phyloP scores from a whole-genome alignment of 805 yeast species.

The Vanderwaltozyma tropicalis region DNA sequence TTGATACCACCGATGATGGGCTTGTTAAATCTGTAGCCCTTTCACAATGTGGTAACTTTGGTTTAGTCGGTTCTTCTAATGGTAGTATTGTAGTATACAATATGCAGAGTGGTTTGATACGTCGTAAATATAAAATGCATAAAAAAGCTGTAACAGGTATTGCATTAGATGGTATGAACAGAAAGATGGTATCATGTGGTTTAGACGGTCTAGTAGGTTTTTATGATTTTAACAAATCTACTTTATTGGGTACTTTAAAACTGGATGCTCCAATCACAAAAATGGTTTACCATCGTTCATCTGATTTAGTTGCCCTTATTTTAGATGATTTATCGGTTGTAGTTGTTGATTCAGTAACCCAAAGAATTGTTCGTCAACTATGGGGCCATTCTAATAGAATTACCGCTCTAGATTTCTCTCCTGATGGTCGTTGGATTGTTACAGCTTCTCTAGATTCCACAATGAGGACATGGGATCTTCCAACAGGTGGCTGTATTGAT shows the following conservation, averaged over 20 bases:
- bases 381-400: slow-evolving; percentile 86
- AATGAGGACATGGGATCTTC: slow-evolving; percentile 92
- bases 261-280: slow-evolving; percentile 70
- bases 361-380: slow-evolving; percentile 71
- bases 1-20: slow-evolving; percentile 71
- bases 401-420: slow-evolving; percentile 80
- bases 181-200: slow-evolving; percentile 77
- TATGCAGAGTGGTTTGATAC: slow-evolving; percentile 77
- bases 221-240: slow-evolving; percentile 69
- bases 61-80: slow-evolving; percentile 72
- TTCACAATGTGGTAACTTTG: slow-evolving; percentile 93
- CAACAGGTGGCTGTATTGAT: slow-evolving; percentile 94
- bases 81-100: slow-evolving; percentile 85
- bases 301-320: slow-evolving; percentile 77
- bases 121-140: slow-evolving; percentile 61
- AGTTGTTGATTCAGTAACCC: slow-evolving; percentile 73
- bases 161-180: slow-evolving; percentile 82
- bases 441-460: slow-evolving; percentile 78
- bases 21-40: slow-evolving; percentile 64
- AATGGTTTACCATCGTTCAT: slow-evolving; percentile 66
- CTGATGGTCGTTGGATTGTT: slow-evolving; percentile 92
- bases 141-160: slow-evolving; percentile 80
- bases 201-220: slow-evolving; percentile 85
- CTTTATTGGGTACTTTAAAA: slow-evolving; percentile 52
- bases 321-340: slow-evolving; percentile 80